Evolutionary conservation across 23 red algal genomes (phyloP), one percentile per base, ranked within the genome.

Genomic region (Porphyridium purpureum): DNA sequence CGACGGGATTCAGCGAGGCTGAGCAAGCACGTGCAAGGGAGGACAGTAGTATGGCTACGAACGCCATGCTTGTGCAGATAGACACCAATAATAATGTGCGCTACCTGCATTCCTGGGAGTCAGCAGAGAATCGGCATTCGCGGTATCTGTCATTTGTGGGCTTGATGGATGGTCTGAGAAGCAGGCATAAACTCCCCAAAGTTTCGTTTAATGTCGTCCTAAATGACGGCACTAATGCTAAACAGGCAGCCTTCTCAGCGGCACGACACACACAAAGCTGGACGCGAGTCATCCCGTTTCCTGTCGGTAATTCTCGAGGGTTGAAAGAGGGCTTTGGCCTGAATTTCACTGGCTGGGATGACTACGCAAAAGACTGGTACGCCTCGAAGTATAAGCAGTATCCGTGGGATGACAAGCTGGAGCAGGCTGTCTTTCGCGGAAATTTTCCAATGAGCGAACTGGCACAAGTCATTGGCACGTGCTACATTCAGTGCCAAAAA

Each of bases 231-330:
- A 60, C 59, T 29, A 35, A 59, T 31, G 52, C 74, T 11, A 24
- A 27, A 7, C 50, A 59, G 1, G 48, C 74, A 3, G 29, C 74
- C 7, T 67, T 80, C 40, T 60, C 60, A 38, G 59, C 59, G 14
- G 74, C 74, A 2, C 57, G 74, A 6, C 74, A 80, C 47, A 67
- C 60, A 62, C 54, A 57, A 30, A 47, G 46, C 41, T 80, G 74
- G 74, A 59, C 40, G 3, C 27, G 49, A 11, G 31, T 80, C 52
- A 80, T 80, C 58, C 74, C 74, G 8, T 50, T 52, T 7, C 74
- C 74, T 9, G 22, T 80, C 3, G 74, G 74, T 24, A 80, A 80
- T 31, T 33, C 32, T 11, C 53, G 74, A 40, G 74, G 74, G 1
- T 32, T 26, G 28, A 33, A 41, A 48, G 50, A 31, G 1, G 74